Evolutionary conservation across 148 eudicot genomes (phyloP).

Genomic region (Rheum nobile): DNA sequence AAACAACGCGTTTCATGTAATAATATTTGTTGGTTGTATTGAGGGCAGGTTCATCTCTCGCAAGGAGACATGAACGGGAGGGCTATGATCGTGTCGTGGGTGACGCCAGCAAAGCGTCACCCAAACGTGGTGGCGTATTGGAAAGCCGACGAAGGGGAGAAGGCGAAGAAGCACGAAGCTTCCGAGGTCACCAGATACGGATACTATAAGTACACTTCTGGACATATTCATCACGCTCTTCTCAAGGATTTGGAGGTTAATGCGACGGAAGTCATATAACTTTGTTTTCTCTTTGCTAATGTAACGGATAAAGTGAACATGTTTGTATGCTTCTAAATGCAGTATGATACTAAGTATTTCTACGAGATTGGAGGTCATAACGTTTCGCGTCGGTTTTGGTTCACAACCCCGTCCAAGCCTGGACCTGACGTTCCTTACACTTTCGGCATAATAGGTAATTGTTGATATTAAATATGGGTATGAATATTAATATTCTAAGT

Average conservation of each 20-base stretch:
- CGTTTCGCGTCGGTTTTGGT: slow-evolving; percentile 6
- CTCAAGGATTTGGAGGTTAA: slow-evolving; percentile 25
- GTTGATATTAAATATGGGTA: too few relatives aligned
- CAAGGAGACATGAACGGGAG: slow-evolving; percentile 57
- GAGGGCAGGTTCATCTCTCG: slow-evolving; percentile 45
- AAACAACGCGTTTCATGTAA: background rate
- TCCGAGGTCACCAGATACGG: slow-evolving; percentile 20
- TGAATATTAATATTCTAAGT: too few relatives aligned
- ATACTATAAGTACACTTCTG: slow-evolving; percentile 43
- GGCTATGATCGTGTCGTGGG: slow-evolving; percentile 62
- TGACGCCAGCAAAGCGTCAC: slow-evolving; percentile 26
- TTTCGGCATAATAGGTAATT: slow-evolving; percentile 3
- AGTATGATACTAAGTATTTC: slow-evolving; percentile 5
- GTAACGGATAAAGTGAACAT: background rate
- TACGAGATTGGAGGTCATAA: slow-evolving; percentile 1
- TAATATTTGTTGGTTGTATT: background rate
- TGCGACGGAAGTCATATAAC: background rate
- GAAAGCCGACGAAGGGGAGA: slow-evolving; percentile 25
- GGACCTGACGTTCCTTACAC: slow-evolving; percentile 5
- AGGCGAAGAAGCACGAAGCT: slow-evolving; percentile 13
- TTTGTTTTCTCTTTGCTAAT: background rate
- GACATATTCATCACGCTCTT: slow-evolving; percentile 44
- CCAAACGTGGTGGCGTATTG: slow-evolving; percentile 35
- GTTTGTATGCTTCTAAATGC: background rate
- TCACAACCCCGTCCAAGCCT: slow-evolving; percentile 2